phyloP scores from a whole-genome alignment of 192 early-diverging fungal genomes.

The Umbelopsis ramanniana region DNA sequence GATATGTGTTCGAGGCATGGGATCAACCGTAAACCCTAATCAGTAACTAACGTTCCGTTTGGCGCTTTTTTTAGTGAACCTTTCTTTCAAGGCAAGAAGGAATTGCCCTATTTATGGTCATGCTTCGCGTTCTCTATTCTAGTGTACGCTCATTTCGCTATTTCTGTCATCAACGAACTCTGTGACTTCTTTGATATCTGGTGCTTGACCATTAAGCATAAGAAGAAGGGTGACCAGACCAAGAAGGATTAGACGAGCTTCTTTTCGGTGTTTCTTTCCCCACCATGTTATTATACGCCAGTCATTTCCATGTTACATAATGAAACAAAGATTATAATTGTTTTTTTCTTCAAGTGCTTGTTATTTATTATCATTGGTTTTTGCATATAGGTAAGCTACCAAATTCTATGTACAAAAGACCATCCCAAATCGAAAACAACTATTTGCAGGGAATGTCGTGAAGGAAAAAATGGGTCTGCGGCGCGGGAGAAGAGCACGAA shows the following conservation, averaged over 20 bases:
- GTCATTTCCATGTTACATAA: background rate
- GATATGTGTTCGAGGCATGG: no score
- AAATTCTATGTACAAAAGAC: slow-evolving; percentile 19
- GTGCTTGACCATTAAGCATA: slow-evolving; percentile 80
- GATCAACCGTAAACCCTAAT: no score
- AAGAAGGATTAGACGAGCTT: slow-evolving; percentile 14
- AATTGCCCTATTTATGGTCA: slow-evolving; percentile 7
- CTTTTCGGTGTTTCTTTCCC: background rate
- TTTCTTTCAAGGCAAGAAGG: slow-evolving; percentile 16
- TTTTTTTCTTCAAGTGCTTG: no score
- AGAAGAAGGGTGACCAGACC: slow-evolving; percentile 46
- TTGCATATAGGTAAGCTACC: no score
- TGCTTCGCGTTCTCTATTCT: slow-evolving; percentile 25
- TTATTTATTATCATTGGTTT: no score
- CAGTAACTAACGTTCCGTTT: no score
- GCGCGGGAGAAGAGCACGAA: no score
- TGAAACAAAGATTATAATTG: no score
- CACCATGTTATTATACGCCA: background rate
- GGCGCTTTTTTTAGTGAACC: background rate
- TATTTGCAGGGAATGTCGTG: no score
- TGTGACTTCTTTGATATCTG: slow-evolving; percentile 80
- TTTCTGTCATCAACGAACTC: slow-evolving; percentile 71
- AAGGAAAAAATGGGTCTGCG: no score
- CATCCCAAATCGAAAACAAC: background rate
- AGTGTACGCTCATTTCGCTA: slow-evolving; percentile 73